phyloP scores from a whole-genome alignment of 2,329 filamentous ascomycete genomes.

The Cladosporium sp. region DNA sequence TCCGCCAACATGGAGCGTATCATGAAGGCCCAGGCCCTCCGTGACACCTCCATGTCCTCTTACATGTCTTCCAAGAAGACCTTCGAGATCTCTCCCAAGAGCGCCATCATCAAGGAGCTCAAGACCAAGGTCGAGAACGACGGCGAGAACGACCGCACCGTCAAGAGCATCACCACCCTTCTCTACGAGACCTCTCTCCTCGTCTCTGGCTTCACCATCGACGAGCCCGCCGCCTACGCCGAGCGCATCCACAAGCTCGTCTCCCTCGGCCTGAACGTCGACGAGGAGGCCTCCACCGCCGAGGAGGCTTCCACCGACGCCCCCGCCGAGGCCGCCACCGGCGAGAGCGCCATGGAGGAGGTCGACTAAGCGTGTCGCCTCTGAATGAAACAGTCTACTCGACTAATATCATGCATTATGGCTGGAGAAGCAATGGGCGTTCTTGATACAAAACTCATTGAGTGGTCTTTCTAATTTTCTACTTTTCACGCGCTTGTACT shows the following conservation, averaged over 20 bases:
- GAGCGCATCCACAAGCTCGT: slow-evolving; percentile 99
- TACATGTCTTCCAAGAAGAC: slow-evolving; percentile 99
- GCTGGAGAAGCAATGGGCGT: slow-evolving; percentile 9
- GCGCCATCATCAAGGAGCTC: slow-evolving; percentile 94
- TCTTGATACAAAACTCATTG: slow-evolving; percentile 3
- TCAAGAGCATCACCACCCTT: slow-evolving; percentile 98
- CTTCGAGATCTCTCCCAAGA: slow-evolving; percentile 99
- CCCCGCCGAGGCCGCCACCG: slow-evolving; percentile 57
- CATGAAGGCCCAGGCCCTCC: slow-evolving; percentile 99
- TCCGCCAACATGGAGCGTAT: slow-evolving; percentile 99
- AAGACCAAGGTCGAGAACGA: slow-evolving; percentile 98
- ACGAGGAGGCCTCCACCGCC: slow-evolving; percentile 75
- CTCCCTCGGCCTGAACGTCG: slow-evolving; percentile 92
- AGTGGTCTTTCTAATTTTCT: background rate
- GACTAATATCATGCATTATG: slow-evolving; percentile 7
- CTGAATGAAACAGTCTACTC: background rate
- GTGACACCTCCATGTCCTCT: slow-evolving; percentile 98
- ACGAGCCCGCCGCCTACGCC: slow-evolving; percentile 94
- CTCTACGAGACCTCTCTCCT: slow-evolving; percentile 98
- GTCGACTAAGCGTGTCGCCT: slow-evolving; percentile 66
- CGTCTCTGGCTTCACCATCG: slow-evolving; percentile 98
- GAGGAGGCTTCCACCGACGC: slow-evolving; percentile 51
- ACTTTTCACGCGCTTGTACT: slow-evolving; percentile 2
- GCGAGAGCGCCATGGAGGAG: slow-evolving; percentile 99
- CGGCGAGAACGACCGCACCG: slow-evolving; percentile 96